These are phyloP conservation scores for Tolypocladium sp. DNA, from an alignment of 2,329 filamentous ascomycete species.

Conservation along the genomic window DNA sequence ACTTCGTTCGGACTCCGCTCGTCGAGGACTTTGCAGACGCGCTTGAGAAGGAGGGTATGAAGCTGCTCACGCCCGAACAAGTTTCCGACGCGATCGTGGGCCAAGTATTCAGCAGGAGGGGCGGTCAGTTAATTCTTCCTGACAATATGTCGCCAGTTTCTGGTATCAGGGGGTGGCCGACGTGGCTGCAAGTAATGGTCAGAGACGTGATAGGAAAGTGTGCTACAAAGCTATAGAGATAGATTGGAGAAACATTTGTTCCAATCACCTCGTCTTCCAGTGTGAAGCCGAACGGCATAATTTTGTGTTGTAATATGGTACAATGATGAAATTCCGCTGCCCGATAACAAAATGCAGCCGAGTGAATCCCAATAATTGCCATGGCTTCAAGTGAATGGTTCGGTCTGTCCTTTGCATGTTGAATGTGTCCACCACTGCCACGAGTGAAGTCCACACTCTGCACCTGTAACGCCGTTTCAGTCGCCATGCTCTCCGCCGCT, in stretches of 20 bases:
- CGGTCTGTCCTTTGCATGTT: neutral
- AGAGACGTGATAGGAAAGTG: slow-evolving; percentile 17
- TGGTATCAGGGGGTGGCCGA: slow-evolving; percentile 30
- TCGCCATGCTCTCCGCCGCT: too few species aligned
- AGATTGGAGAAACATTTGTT: neutral
- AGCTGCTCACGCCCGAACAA: slow-evolving; percentile 20
- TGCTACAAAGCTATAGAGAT: neutral
- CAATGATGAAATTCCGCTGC: too few species aligned
- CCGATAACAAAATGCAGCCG: too few species aligned
- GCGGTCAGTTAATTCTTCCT: slow-evolving; percentile 38
- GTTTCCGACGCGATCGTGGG: slow-evolving; percentile 33
- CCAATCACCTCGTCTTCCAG: too few species aligned
- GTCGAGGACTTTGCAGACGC: slow-evolving; percentile 19
- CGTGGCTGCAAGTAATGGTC: slow-evolving; percentile 22
- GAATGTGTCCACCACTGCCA: neutral
- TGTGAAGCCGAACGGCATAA: too few species aligned
- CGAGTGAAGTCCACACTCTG: neutral
- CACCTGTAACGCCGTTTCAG: too few species aligned
- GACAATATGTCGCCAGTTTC: slow-evolving; percentile 10
- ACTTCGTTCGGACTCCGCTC: slow-evolving; percentile 40
- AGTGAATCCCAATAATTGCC: too few species aligned
- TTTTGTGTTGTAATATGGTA: too few species aligned
- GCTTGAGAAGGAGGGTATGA: slow-evolving; percentile 16
- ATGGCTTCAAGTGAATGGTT: neutral
- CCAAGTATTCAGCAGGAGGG: slow-evolving; percentile 33